Conservation (phyloP, 2,329 filamentous ascomycete genomes). For the Ceratocystis cacaofunesta region DNA sequence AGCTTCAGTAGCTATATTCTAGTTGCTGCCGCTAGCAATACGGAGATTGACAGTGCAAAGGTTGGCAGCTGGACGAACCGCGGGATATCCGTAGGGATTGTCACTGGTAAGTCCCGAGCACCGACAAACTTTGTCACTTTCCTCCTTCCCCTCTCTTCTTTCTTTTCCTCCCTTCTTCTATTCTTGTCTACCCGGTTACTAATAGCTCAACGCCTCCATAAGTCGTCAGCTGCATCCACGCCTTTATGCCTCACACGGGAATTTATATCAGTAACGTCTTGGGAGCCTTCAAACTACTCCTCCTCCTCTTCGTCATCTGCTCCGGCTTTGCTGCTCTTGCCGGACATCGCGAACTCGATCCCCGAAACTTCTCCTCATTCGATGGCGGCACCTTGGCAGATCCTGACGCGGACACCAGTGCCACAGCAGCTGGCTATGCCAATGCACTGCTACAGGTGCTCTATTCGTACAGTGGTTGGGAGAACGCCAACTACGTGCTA, state of each 20-base stretch:
- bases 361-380: constrained; percentile 41
- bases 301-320: constrained; percentile 46
- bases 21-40: constrained; percentile 33
- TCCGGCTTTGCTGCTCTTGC: constrained; percentile 43
- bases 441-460: constrained; percentile 43
- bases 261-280: constrained; percentile 44
- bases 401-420: too few species aligned
- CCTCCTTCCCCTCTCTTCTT: background rate
- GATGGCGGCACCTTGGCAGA: constrained; percentile 25
- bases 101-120: constrained; percentile 26
- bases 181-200: background rate
- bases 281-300: constrained; percentile 44
- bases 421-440: constrained; percentile 9
- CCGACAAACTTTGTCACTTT: background rate
- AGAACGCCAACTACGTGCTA: constrained; percentile 48
- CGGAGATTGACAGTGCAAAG: constrained; percentile 28
- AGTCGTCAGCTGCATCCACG: constrained; percentile 28
- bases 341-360: constrained; percentile 33
- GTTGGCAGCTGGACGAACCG: constrained; percentile 42
- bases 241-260: constrained; percentile 40
- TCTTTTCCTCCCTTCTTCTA: background rate
- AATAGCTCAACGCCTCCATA: background rate
- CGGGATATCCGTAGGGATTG: constrained; percentile 38
- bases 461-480: constrained; percentile 50
- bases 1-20: constrained; percentile 45